Evolutionary conservation across 129 eudicot genomes (phyloP).

Genomic region (Cynara cardunculus): DNA sequence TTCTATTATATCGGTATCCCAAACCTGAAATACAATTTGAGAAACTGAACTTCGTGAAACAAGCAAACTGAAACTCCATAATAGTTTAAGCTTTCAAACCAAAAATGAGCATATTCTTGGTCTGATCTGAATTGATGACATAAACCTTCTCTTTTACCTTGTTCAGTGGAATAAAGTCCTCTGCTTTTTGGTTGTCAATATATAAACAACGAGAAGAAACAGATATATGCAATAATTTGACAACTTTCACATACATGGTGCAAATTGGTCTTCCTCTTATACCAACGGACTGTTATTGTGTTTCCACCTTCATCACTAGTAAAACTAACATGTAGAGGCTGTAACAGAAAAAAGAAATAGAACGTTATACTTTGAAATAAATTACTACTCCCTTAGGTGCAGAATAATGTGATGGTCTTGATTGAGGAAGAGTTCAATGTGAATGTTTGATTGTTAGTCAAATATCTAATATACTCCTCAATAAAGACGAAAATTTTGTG

Average conservation of each 20-base stretch:
- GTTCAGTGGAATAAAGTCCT: neutral
- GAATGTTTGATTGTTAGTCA: neutral
- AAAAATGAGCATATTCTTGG: neutral
- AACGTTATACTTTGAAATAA: neutral
- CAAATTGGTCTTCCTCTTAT: slow-evolving; percentile 77
- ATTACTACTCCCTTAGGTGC: neutral
- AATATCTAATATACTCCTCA: neutral
- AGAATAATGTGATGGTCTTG: neutral
- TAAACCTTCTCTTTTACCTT: neutral
- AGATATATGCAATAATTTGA: neutral
- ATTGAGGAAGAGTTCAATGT: neutral
- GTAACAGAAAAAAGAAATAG: slow-evolving; percentile 2
- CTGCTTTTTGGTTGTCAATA: slow-evolving; percentile 5
- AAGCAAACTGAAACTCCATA: neutral
- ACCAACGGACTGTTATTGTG: slow-evolving; percentile 78
- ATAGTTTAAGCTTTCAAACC: neutral
- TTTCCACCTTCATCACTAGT: slow-evolving; percentile 86
- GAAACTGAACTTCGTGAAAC: neutral
- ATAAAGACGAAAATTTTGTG: neutral
- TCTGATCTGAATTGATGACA: neutral
- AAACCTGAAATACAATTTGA: slow-evolving; percentile 55
- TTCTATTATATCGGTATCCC: slow-evolving; percentile 92
- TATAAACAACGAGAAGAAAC: neutral
- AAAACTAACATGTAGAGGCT: slow-evolving; percentile 95
- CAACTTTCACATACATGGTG: slow-evolving; percentile 62